These are phyloP conservation scores for cucumber (Cucumis sativus) DNA, from an alignment of 306 rosid genomes.

Conservation along the genomic window DNA sequence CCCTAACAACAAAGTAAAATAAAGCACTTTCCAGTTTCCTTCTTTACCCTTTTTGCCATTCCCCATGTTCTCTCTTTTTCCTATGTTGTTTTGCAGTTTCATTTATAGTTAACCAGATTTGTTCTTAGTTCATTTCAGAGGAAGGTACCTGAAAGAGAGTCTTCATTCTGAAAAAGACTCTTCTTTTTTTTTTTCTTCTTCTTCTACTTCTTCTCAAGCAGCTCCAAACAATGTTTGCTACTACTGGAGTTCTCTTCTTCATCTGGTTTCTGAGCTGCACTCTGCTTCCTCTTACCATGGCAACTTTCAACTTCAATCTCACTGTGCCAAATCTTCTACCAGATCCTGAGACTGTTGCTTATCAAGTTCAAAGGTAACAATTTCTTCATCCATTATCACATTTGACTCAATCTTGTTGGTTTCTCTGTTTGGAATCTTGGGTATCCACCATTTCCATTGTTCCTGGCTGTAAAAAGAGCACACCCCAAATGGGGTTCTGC, in stretches of 20 bases:
- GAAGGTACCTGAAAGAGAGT: conserved; percentile 16
- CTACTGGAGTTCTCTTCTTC: conserved; percentile 64
- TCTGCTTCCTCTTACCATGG: conserved; percentile 27
- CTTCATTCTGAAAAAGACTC: neutral
- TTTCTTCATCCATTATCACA: neutral
- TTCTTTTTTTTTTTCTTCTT: neutral
- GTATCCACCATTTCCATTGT: neutral
- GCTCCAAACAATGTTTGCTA: conserved; percentile 31
- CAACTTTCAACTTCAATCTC: conserved; percentile 43
- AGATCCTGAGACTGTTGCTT: conserved; percentile 69
- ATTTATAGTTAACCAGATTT: conserved; percentile 5
- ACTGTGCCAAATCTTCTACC: conserved; percentile 73
- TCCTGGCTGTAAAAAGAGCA: neutral
- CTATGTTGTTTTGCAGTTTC: conserved; percentile 11
- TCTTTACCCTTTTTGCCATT: conserved; percentile 3
- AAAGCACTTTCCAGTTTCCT: neutral
- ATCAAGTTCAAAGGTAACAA: conserved; percentile 59
- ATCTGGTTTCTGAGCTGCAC: conserved; percentile 33
- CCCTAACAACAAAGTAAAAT: conserved; percentile 19
- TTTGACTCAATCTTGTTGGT: conserved; percentile 10
- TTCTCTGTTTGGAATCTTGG: neutral
- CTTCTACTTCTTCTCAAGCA: neutral
- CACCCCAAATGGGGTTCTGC: neutral
- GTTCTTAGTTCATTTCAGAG: conserved; percentile 18
- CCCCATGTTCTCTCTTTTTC: conserved; percentile 6